phyloP scores from a whole-genome alignment of 2,329 filamentous ascomycete genomes.

The Alternaria rosae region DNA sequence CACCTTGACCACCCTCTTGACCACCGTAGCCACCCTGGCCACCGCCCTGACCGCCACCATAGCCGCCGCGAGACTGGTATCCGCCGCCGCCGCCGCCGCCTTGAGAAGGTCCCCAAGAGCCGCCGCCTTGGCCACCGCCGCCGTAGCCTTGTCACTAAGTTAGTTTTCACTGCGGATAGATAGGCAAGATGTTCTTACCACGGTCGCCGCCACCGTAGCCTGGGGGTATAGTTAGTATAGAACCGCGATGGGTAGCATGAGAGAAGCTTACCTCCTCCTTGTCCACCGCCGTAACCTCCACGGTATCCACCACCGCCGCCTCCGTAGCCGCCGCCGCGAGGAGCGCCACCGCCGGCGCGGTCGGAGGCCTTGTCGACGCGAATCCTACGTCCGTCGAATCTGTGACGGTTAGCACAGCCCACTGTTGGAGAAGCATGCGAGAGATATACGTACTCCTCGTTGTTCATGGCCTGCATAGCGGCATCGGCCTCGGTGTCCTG shows the following conservation, averaged over 20 bases:
- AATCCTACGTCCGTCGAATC: conserved; percentile 92
- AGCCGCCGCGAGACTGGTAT: conserved; percentile 42
- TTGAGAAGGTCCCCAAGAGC: conserved; percentile 28
- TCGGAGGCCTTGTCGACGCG: conserved; percentile 96
- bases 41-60: conserved; percentile 36
- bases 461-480: conserved; percentile 83
- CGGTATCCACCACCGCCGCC: conserved; percentile 40
- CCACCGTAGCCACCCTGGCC: conserved; percentile 32
- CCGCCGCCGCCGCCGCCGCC: conserved; percentile 43
- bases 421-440: neutral
- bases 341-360: conserved; percentile 63
- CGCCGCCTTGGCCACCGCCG: conserved; percentile 39
- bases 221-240: conserved; percentile 8
- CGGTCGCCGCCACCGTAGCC: conserved; percentile 40
- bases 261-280: conserved; percentile 29
- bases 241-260: neutral
- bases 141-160: conserved; percentile 20
- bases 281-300: conserved; percentile 36
- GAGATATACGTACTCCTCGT: conserved; percentile 72
- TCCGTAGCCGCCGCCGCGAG: conserved; percentile 45
- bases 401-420: conserved; percentile 50
- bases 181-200: conserved; percentile 33
- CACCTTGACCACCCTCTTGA: conserved; percentile 39
- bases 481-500: conserved; percentile 77
- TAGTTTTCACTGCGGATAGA: conserved; percentile 2